These are phyloP conservation scores for Tubosaeta sp. DNA, from an alignment of 768 basidiomycete species.

Conservation along the genomic window DNA sequence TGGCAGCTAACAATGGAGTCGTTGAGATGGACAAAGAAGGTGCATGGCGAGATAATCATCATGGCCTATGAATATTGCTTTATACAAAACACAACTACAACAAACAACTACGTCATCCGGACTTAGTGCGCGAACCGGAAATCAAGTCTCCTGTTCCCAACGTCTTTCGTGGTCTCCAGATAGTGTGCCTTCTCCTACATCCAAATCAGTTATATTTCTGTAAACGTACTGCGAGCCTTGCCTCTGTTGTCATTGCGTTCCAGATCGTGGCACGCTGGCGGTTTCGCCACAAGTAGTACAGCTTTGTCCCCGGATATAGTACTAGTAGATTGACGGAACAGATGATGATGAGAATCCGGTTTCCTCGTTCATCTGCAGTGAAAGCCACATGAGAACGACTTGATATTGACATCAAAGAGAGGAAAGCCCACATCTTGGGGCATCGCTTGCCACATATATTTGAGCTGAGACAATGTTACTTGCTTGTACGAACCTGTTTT, in stretches of 20 bases:
- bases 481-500: slow-evolving; percentile 40
- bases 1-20: too few species aligned
- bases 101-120: not conserved
- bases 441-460: slow-evolving; percentile 56
- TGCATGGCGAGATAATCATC: not conserved
- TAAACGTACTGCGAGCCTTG: too few species aligned
- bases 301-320: slow-evolving; percentile 51
- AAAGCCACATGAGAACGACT: not conserved
- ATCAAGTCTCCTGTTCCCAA: slow-evolving; percentile 56
- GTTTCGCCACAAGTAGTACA: slow-evolving; percentile 59
- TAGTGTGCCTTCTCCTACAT: slow-evolving; percentile 55
- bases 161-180: slow-evolving; percentile 36
- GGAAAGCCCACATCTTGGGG: slow-evolving; percentile 44
- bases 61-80: not conserved
- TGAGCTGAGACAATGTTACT: slow-evolving; percentile 44
- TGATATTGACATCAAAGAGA: not conserved
- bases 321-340: slow-evolving; percentile 46
- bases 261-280: slow-evolving; percentile 49
- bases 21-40: not conserved
- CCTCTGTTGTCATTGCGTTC: too few species aligned
- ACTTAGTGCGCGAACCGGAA: slow-evolving; percentile 33
- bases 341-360: slow-evolving; percentile 50
- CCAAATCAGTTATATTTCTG: too few species aligned
- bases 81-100: too few species aligned
- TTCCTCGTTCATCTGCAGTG: slow-evolving; percentile 51